Conservation (phyloP, 2,329 filamentous ascomycete genomes). For the Alternaria sp. region DNA sequence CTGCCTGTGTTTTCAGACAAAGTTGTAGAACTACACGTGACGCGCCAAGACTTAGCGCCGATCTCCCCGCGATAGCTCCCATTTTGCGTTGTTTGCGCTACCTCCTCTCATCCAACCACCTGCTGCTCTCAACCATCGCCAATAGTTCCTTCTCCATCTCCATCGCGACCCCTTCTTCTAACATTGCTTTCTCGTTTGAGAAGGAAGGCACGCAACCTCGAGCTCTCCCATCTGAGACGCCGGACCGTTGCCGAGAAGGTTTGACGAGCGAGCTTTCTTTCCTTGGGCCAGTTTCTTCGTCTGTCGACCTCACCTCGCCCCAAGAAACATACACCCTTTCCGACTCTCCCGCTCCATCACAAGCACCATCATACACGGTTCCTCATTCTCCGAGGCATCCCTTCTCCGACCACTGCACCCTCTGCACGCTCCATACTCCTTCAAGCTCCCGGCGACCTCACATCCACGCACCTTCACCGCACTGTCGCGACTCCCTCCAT, state of each 20-base stretch:
- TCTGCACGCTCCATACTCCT: conserved; percentile 45
- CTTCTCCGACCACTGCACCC: conserved; percentile 43
- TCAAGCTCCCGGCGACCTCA: conserved; percentile 47
- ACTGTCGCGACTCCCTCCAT: conserved; percentile 42
- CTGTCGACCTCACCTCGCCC: conserved; percentile 41
- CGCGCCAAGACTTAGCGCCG: conserved; percentile 29
- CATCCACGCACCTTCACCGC: conserved; percentile 41
- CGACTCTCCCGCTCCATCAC: conserved; percentile 44
- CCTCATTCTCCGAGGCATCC: conserved; percentile 36
- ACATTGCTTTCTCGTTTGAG: conserved; percentile 24
- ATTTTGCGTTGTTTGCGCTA: conserved; percentile 28
- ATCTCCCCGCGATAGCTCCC: conserved; percentile 28
- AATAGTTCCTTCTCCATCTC: conserved; percentile 31
- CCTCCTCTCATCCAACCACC: conserved; percentile 27
- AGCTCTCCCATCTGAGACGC: conserved; percentile 34
- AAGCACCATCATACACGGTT: conserved; percentile 38
- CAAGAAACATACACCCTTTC: conserved; percentile 36
- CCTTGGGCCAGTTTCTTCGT: conserved; percentile 45
- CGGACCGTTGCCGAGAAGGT: conserved; percentile 46
- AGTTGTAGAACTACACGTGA: conserved; percentile 24
- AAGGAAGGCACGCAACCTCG: conserved; percentile 31
- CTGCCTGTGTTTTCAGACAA: background rate
- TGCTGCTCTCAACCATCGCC: conserved; percentile 24
- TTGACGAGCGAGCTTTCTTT: conserved; percentile 53
- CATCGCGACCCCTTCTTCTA: conserved; percentile 26